Base-by-base conservation (phyloP, 2,329 filamentous ascomycete genomes). In the Pyrenochaeta sp. region DNA sequence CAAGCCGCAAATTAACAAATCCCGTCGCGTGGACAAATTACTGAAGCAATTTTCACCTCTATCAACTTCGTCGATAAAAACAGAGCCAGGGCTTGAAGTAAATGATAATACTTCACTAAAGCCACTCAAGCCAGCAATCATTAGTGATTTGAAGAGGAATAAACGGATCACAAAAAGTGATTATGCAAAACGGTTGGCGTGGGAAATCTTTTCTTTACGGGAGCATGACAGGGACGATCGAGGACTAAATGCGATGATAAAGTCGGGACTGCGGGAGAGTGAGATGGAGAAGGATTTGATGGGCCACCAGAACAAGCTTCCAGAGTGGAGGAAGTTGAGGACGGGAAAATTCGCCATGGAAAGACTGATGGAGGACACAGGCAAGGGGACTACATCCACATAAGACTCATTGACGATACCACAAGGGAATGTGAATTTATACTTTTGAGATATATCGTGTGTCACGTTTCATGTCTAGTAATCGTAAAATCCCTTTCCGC, bases 401-500 rank as follows among this genome's bases (percentile, higher is more conserved):
- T 27, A 27, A 27, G 9, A 27, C 23, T 27, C 23, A 5, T 27
- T 27, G 4, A 27, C 9, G 23, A 27, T 27, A 27, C 9, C 23
- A 27, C 9, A 27, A 27, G 23, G 20, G 17, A 11, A 37, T 11
- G 10, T 37, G 7, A 4, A 14, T 10, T 6, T 2, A 14, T 18
- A 37, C 18, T 15, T n/a, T 31, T 44, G 11, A 29, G n/a, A 6
- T 21, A 31, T 40, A 47, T 10, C 12, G 15, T 23, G 17, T 17
- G 7, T 32, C 29, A 4, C 11, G 2, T n/a, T 10, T 30, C 9
- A 41, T 32, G n/a, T 32, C 63, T 69, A 92, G 75, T 97, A 96
- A 52, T 95, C 90, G 71, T 97, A 97, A 75, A 97, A 97, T 2
- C 95, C 95, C 79, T 95, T 97, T 20, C 94, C 93, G 66, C 87